These are phyloP conservation scores for Magnaporthiopsis rhizophila DNA, from an alignment of 2,329 filamentous ascomycete genomes.

Conservation along the genomic window DNA sequence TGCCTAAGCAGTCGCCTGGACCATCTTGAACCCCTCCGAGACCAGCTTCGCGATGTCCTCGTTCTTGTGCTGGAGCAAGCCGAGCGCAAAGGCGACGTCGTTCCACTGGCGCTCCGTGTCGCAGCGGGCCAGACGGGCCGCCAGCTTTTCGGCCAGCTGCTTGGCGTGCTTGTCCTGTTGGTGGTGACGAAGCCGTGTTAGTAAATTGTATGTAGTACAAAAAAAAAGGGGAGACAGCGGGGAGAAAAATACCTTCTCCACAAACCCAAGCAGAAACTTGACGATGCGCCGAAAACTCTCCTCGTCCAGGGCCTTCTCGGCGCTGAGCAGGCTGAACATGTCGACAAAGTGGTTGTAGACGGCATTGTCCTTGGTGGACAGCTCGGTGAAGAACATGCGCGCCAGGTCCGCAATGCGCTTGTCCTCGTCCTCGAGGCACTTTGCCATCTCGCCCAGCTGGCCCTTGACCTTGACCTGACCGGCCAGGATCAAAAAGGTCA, in stretches of 20 bases:
- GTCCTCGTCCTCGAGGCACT: constrained; percentile 95
- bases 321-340: constrained; percentile 90
- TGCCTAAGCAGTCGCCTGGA: constrained; percentile 49
- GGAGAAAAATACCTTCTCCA: constrained; percentile 76
- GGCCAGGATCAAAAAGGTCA: constrained; percentile 93
- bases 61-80: constrained; percentile 84
- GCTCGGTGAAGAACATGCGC: constrained; percentile 96
- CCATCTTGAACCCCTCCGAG: constrained; percentile 65
- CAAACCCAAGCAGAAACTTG: constrained; percentile 88
- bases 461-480: constrained; percentile 99
- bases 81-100: constrained; percentile 88
- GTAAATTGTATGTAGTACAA: background rate
- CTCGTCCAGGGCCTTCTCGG: constrained; percentile 72
- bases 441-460: constrained; percentile 97
- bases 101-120: constrained; percentile 96
- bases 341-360: constrained; percentile 99
- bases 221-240: background rate
- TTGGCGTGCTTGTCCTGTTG: constrained; percentile 89
- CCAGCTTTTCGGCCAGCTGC: constrained; percentile 86
- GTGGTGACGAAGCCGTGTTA: background rate
- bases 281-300: constrained; percentile 81
- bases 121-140: constrained; percentile 74
- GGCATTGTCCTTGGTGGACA: constrained; percentile 96
- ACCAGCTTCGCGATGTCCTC: constrained; percentile 78
- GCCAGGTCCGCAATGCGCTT: constrained; percentile 89